Conservation (phyloP, 106 monocot species). For the Posidonia australis region DNA sequence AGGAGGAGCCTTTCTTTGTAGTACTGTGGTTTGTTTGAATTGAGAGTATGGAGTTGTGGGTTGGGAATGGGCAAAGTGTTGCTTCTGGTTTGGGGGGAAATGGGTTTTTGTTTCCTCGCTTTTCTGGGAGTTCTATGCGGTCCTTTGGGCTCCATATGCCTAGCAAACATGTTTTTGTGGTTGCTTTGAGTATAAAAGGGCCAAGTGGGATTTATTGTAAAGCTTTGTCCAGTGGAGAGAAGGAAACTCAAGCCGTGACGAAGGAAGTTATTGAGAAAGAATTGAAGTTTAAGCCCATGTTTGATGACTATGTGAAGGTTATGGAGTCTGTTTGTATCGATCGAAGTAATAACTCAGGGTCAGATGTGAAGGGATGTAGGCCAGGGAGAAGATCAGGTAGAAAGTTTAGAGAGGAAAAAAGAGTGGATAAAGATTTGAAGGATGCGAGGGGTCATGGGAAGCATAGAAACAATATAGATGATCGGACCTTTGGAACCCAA, state of each 20-base stretch:
- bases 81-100: not conserved
- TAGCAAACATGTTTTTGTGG: not conserved
- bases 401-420: not conserved
- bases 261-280: slow-evolving; percentile 49
- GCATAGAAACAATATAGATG: no score
- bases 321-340: slow-evolving; percentile 65
- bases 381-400: slow-evolving; percentile 19
- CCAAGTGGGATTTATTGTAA: not conserved
- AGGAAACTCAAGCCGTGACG: slow-evolving; percentile 7
- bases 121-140: not conserved
- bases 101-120: not conserved
- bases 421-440: not conserved
- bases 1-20: no score
- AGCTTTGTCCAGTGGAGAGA: slow-evolving; percentile 23
- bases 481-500: no score
- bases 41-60: not conserved
- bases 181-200: not conserved
- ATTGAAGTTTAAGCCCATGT: slow-evolving; percentile 58
- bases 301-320: slow-evolving; percentile 76
- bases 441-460: no score
- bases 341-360: slow-evolving; percentile 18
- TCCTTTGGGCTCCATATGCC: not conserved
- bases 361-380: slow-evolving; percentile 6
- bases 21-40: not conserved
- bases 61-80: not conserved